Evolutionary conservation across 306 rosid species (phyloP).

Genomic region (Spatholobus suberectus): DNA sequence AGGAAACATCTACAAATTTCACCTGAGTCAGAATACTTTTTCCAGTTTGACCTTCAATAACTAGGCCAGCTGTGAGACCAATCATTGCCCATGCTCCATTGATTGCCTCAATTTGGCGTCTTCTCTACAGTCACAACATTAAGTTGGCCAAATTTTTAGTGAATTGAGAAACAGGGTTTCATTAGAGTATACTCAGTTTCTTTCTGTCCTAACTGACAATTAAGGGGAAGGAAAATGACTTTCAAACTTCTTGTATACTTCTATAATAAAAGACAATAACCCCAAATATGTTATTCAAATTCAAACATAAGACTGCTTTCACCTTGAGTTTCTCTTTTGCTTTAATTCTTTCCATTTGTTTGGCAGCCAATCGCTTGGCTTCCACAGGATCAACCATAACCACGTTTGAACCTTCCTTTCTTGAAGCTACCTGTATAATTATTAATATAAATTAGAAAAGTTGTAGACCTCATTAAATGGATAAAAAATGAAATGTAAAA

Average conservation of each 20-base stretch:
- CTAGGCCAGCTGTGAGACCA: constrained; percentile 87
- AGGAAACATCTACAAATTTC: constrained; percentile 15
- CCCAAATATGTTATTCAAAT: constrained; percentile 14
- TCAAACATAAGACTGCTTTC: constrained; percentile 17
- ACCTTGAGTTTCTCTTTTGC: constrained; percentile 87
- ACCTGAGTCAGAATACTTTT: constrained; percentile 82
- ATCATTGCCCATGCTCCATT: constrained; percentile 99
- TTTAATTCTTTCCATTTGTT: constrained; percentile 81
- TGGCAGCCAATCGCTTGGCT: constrained; percentile 90
- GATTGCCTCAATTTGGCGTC: constrained; percentile 85
- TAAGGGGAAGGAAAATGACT: constrained; percentile 12
- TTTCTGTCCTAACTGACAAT: constrained; percentile 22
- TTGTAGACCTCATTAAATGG: not conserved
- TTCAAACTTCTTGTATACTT: not conserved
- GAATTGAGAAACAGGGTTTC: constrained; percentile 26
- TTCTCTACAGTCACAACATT: constrained; percentile 61
- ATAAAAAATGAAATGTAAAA: not conserved
- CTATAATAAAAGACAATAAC: constrained; percentile 13
- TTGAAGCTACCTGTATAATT: constrained; percentile 65
- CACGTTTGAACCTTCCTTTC: constrained; percentile 60
- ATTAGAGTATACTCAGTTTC: constrained; percentile 17
- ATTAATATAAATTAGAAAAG: constrained; percentile 27
- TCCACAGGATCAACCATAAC: constrained; percentile 97
- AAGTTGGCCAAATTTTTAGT: constrained; percentile 38
- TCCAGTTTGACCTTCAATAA: constrained; percentile 87